Base-by-base conservation (phyloP, 495 filamentous ascomycete species). In the Usnea hakonensis region DNA sequence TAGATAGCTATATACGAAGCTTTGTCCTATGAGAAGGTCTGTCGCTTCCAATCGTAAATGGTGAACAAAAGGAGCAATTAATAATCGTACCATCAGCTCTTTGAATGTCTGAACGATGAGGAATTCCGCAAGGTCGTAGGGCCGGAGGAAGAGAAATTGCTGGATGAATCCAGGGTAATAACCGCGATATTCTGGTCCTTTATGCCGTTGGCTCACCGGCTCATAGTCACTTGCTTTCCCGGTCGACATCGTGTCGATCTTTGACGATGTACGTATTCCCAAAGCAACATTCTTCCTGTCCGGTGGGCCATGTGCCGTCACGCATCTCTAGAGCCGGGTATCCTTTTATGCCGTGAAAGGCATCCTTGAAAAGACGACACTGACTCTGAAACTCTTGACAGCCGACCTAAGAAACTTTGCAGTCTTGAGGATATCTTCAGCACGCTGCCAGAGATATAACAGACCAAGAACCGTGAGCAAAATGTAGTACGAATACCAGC, bases 1-100 rank as follows among this genome's bases (percentile, higher is more conserved):
- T 9, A 57, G 54, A 57, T 57, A 5, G 54, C 54, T 38, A 35
- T 57, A 1, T 57, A 57, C 37, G 54, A 57, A 57, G 54, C 54
- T 57, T 37, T 40, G 33, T 23, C 54, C 2, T 57, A 57, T 57
- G 54, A 38, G 1, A 57, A 57, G 37, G 54, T 57, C 38, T 6
- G 33, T 40, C 38, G 2, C 38, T 26, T 30, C 28, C 48, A 52
- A 32, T 17, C 5, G 13, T 50, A 10, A 32, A 32, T n/a, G n/a
- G n/a, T n/a, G 26, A 32, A 28, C 14, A 30, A 52, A 52, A 28
- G 16, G n/a, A n/a, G 5, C 23, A 57, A 4, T 38, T 9, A 38
- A 21, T 7, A 7, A 37, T 28, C 19, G 53, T 38, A 5, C 37
- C 23, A 17, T 36, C 54, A 57, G 54, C 13, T 57, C 14, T 57